A percentile compares a stretch with the other conserved stretches of the same genome.
Evolutionary conservation across 768 basidiomycete species (phyloP).

Genomic region (Coprinopsis strossmayeri): DNA sequence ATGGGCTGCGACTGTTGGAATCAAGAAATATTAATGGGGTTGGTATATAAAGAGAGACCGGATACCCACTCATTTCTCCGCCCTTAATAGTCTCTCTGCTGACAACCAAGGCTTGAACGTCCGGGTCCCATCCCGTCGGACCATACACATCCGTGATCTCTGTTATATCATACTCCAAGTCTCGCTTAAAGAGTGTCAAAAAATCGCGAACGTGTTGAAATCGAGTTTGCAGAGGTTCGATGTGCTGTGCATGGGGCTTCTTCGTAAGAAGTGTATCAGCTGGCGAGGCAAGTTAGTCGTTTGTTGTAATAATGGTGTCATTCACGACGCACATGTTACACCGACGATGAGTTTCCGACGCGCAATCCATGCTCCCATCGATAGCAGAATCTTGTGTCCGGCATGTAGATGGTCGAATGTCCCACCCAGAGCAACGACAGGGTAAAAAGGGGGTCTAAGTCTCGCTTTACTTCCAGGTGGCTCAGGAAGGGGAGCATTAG

Average conservation of each 20-base stretch:
- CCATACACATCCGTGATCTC: conserved; percentile 84
- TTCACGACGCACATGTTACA: conserved; percentile 55
- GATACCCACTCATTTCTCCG: conserved; percentile 58
- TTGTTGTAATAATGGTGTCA: neutral
- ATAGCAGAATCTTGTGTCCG: conserved; percentile 94
- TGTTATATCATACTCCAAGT: conserved; percentile 59
- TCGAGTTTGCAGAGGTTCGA: conserved; percentile 58
- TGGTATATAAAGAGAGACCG: conserved; percentile 2
- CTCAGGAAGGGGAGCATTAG: conserved; percentile 8
- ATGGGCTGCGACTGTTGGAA: conserved; percentile 52
- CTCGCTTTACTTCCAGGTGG: neutral
- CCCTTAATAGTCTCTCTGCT: conserved; percentile 84
- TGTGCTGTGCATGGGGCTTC: conserved; percentile 62
- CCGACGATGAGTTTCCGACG: conserved; percentile 81
- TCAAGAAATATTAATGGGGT: neutral
- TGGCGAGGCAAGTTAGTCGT: neutral
- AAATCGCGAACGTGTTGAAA: conserved; percentile 58
- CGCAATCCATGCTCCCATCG: conserved; percentile 85
- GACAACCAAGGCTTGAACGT: conserved; percentile 90
- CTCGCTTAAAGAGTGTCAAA: conserved; percentile 62
- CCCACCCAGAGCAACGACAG: conserved; percentile 85
- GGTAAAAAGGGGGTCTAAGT: conserved; percentile 30
- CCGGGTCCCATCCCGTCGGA: conserved; percentile 80
- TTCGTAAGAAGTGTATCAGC: conserved; percentile 56
- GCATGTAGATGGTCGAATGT: conserved; percentile 98